A percentile compares a stretch with the other conserved stretches of the same genome.
phyloP scores from a whole-genome alignment of 2,329 filamentous ascomycete species.

The Pseudogymnoascus sp. region DNA sequence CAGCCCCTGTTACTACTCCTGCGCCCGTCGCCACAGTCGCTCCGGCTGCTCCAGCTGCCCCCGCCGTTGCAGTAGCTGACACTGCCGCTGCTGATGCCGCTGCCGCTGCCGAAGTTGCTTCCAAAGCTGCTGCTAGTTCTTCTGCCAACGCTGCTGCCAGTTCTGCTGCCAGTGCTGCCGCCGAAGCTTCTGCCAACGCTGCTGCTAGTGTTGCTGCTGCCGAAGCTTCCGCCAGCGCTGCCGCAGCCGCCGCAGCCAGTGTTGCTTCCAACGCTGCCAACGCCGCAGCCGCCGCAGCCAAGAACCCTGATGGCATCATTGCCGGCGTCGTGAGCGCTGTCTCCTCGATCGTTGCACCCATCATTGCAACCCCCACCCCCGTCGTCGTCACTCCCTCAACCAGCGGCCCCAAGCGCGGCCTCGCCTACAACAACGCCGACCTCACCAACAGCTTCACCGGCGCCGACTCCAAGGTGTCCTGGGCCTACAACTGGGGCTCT shows the following conservation, averaged over 20 bases:
- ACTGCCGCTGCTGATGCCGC: slow-evolving; percentile 9
- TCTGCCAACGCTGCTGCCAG: slow-evolving; percentile 10
- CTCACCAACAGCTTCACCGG: slow-evolving; percentile 46
- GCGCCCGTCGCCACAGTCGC: neutral
- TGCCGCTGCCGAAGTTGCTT: neutral
- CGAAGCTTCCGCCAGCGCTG: neutral
- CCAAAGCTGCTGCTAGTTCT: no score
- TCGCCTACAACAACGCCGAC: slow-evolving; percentile 57
- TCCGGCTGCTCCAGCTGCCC: neutral
- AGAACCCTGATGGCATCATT: neutral
- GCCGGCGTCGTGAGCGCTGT: neutral
- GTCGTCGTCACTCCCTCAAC: neutral
- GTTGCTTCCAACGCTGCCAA: slow-evolving; percentile 4
- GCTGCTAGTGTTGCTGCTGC: neutral
- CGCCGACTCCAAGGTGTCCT: slow-evolving; percentile 40
- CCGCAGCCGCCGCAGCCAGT: neutral
- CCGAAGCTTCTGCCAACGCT: neutral
- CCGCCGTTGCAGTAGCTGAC: neutral
- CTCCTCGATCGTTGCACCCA: neutral
- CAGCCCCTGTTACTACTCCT: slow-evolving; percentile 11
- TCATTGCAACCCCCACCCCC: neutral
- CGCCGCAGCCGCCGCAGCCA: neutral
- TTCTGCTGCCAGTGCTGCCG: neutral
- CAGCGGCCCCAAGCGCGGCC: slow-evolving; percentile 51
- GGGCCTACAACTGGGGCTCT: slow-evolving; percentile 65